Evolutionary conservation across 2,329 filamentous ascomycete genomes (phyloP), one percentile per base, ranked within the genome.

Genomic region (Trichoderma sp.): DNA sequence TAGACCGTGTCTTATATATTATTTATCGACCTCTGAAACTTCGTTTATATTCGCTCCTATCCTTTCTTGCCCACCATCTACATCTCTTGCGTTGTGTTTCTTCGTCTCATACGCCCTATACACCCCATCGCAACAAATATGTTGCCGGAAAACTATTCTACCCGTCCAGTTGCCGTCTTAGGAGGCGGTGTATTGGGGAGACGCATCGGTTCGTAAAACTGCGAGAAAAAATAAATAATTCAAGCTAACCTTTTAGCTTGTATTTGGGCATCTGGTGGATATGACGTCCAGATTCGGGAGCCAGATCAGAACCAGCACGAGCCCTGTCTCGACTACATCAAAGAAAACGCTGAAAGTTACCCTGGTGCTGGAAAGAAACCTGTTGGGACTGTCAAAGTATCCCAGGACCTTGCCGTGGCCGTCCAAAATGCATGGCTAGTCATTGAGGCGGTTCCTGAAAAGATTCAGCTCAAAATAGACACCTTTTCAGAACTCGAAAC

Each of bases 241-340:
- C 14, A 43, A n/a, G 56, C 56, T 59, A 43, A 59, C 24, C 4
- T 43, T 43, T 28, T 24, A 59, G 56, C 56, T 59, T 59, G 56
- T 13, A 59, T 24, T 28, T 59, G 56, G 56, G 56, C 56, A 59
- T 59, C 56, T 28, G 56, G 14, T 59, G 56, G 56, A 59, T 59
- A 59, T 59, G 56, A 59, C 21, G 56, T 59, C 24, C 21, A 59
- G 13, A 59, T 59, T 43, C 34, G 56, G 14, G 56, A 59, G 21
- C 56, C 56, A 43, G 24, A 59, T 28, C 56, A 59, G 43, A 59
- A 13, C 14, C 56, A 59, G 34, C 56, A 59, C 43, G 34, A 59
- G 21, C 34, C 56, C 26, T 59, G 56, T 59, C 56, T 59, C 56
- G 14, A 43, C 5, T 59, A 59, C 56, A 59, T 59, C 24, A 43